These are phyloP conservation scores for Manihot esculenta DNA, from an alignment of 441 rosid genomes.

Conservation along the genomic window DNA sequence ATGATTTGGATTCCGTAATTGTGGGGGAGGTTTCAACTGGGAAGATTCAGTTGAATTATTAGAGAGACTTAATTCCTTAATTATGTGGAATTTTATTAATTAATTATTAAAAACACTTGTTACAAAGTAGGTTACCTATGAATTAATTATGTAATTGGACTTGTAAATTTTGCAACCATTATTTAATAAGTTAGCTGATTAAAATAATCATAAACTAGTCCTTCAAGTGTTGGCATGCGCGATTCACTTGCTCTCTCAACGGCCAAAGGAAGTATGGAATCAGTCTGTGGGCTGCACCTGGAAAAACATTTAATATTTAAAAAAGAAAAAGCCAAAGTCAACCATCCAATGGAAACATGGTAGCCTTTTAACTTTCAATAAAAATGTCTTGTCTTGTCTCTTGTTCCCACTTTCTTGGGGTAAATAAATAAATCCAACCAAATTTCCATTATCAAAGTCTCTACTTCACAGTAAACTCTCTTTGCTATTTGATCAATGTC, in stretches of 20 bases:
- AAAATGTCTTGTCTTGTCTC: background rate
- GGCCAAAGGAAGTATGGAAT: background rate
- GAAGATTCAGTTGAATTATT: constrained; percentile 16
- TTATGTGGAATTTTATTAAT: background rate
- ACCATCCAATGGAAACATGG: background rate
- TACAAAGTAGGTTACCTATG: background rate
- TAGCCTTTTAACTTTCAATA: background rate
- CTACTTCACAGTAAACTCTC: no score
- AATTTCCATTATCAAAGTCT: no score
- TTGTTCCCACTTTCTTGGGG: constrained; percentile 2
- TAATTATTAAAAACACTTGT: background rate
- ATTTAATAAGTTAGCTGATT: background rate
- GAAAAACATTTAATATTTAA: background rate
- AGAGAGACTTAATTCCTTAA: no score
- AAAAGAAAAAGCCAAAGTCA: no score
- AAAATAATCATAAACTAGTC: background rate
- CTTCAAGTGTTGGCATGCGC: background rate
- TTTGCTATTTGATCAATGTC: no score
- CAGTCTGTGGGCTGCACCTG: background rate
- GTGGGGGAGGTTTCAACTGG: constrained; percentile 15
- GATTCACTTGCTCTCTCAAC: background rate
- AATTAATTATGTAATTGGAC: background rate
- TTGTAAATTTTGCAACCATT: background rate
- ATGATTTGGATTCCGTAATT: background rate
- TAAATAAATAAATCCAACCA: background rate